Evolutionary conservation across 352 stramenopile genomes (phyloP).

Genomic region (Globisporangium takayamanum): DNA sequence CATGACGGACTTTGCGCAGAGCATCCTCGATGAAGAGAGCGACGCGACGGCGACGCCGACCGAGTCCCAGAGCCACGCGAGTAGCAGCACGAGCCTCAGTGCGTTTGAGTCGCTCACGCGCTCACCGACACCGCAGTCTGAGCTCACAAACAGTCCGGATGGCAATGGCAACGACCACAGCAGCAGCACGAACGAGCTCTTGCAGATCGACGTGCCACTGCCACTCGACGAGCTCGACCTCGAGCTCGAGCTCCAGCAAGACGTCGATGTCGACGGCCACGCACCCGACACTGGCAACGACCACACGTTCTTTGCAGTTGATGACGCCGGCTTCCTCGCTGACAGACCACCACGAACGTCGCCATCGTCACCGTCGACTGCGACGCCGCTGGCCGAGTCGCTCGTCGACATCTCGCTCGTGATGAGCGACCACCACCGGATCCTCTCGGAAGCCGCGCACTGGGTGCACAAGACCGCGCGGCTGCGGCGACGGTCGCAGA

Average conservation of each 20-base stretch:
- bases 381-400: conserved; percentile 39
- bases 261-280: conserved; percentile 1
- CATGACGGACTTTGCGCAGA: conserved; percentile 55
- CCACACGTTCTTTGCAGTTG: not conserved
- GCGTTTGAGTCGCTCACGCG: conserved; percentile 22
- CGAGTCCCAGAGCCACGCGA: conserved; percentile 27
- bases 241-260: conserved; percentile 7
- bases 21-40: conserved; percentile 43
- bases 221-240: conserved; percentile 15
- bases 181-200: not conserved
- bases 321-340: not conserved
- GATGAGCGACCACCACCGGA: conserved; percentile 64
- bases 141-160: not conserved
- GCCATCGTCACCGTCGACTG: conserved; percentile 4
- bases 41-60: conserved; percentile 10
- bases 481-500: conserved; percentile 2
- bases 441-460: conserved; percentile 45
- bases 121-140: conserved; percentile 21
- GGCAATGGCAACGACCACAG: not conserved
- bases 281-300: not conserved
- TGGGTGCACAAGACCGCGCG: conserved; percentile 37
- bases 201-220: conserved; percentile 2
- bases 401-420: conserved; percentile 70
- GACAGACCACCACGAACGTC: too few species aligned
- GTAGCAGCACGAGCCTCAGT: conserved; percentile 35